Percentiles rank a stretch among this genome's conserved stretches.
phyloP scores from a whole-genome alignment of 257 asterid species.

The Paraleonurus japonicus region DNA sequence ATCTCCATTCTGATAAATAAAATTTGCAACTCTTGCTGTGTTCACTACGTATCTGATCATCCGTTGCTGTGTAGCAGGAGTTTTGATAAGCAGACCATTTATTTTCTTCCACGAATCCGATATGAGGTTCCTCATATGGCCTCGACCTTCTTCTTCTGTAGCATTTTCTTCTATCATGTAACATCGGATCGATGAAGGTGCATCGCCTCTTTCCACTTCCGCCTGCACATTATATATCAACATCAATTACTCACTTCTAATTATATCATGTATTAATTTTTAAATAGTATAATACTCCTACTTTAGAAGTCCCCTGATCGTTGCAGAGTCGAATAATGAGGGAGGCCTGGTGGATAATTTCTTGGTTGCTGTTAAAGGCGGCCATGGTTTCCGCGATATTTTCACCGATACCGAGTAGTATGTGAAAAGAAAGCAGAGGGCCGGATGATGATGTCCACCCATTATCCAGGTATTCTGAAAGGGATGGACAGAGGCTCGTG shows the following conservation, averaged over 20 bases:
- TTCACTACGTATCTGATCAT: conserved; percentile 37
- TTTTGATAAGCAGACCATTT: conserved; percentile 24
- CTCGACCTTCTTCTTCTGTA: conserved; percentile 41
- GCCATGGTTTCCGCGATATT: conserved; percentile 7
- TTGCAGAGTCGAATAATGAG: conserved; percentile 59
- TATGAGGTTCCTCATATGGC: conserved; percentile 29
- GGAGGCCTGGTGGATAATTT: conserved; percentile 37
- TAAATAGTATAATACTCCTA: too few species aligned
- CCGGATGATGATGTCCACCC: conserved; percentile 59
- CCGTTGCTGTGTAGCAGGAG: background rate
- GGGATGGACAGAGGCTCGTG: conserved; percentile 41
- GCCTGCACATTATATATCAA: conserved; percentile 32
- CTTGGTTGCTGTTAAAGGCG: conserved; percentile 25
- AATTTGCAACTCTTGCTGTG: conserved; percentile 43
- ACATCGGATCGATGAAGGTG: conserved; percentile 58
- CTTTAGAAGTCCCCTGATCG: conserved; percentile 61
- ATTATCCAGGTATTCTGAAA: conserved; percentile 46
- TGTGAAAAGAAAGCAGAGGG: conserved; percentile 44
- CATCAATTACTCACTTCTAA: too few species aligned
- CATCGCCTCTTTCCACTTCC: conserved; percentile 63
- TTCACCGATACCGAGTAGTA: conserved; percentile 35
- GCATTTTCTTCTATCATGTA: conserved; percentile 54
- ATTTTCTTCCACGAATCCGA: conserved; percentile 43
- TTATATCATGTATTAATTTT: too few species aligned
- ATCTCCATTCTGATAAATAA: conserved; percentile 58